A percentile compares a stretch with the other conserved stretches of the same genome.
These are phyloP conservation scores for Boechera retrofracta DNA, from an alignment of 345 rosid genomes.

Conservation along the genomic window DNA sequence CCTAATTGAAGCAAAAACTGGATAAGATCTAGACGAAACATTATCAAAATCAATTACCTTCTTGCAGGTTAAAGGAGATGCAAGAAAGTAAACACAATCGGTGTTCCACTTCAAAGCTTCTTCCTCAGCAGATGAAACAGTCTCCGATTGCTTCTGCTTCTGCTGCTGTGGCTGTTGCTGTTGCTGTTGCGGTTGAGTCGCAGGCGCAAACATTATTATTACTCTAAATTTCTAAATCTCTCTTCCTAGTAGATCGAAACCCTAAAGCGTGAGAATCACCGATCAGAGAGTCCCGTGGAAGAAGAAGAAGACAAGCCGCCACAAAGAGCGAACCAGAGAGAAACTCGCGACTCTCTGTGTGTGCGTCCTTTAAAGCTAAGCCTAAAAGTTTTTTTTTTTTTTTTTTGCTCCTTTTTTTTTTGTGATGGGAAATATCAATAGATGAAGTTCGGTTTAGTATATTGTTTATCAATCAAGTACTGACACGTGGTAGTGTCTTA, in stretches of 20 bases:
- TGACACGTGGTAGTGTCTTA: not conserved
- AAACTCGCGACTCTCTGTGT: conserved; percentile 33
- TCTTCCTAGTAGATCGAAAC: conserved; percentile 24
- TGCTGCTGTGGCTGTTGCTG: conserved; percentile 35
- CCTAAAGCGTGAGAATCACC: conserved; percentile 7
- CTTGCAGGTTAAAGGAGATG: conserved; percentile 97
- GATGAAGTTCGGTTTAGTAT: conserved; percentile 30
- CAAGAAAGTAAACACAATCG: conserved; percentile 95
- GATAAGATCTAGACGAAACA: conserved; percentile 23
- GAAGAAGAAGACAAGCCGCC: conserved; percentile 49
- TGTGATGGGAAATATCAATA: conserved; percentile 3
- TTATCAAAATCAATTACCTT: conserved; percentile 59
- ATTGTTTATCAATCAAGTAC: conserved; percentile 1
- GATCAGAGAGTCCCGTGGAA: conserved; percentile 27
- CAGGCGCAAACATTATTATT: conserved; percentile 61
- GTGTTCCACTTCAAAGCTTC: conserved; percentile 91
- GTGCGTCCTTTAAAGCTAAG: conserved; percentile 35
- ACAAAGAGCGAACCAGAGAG: conserved; percentile 41
- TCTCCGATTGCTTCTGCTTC: conserved; percentile 44
- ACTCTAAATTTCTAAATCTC: conserved; percentile 29
- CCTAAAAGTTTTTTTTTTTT: conserved; percentile 31
- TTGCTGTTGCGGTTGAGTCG: conserved; percentile 48
- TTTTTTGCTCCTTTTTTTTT: not conserved
- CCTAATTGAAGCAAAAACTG: conserved; percentile 40
- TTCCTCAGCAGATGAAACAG: conserved; percentile 57